Evolutionary conservation across 176 grass and related monocot genomes (phyloP), one percentile per base, ranked within the genome.

Genomic region (Typha latifolia): DNA sequence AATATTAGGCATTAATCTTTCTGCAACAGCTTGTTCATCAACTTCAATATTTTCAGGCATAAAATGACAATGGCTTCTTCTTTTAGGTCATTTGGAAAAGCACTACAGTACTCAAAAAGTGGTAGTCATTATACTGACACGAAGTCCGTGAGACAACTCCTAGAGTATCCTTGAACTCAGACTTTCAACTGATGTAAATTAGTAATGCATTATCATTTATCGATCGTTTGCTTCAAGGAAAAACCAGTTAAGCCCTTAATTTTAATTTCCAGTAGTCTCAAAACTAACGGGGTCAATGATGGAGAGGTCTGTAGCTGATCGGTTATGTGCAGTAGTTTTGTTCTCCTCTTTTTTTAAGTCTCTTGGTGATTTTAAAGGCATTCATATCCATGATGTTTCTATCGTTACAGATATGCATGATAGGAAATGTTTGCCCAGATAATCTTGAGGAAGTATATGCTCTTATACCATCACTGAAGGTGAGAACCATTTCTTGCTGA

Each of bases 391-490:
- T 74, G 53, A 56, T 29, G 5, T 70, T 18, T 16, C 15, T 43
- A 10, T 57, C 77, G 22, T 29, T 43, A 63, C 76, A 99, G 94
- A 85, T 93, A 82, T 87, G 86, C 79, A 74, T 99, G 94, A 85
- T 99, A 65, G 89, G 80, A 6, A 99, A 99, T 70, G 75, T 89
- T 74, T 83, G 86, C 14, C 83, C 89, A 3, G 89, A 99, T 61
- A 90, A 74, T 7, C n/a, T 83, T 9, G 86, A 99, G 61, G 94
- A 93, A 73, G 86, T 87, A 77, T 99, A 93, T 87, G 89, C 83
- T 32, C 76, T 99, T 63, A 74, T 93, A 71, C 94, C 94, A 43
- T 90, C 94, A 62, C 90, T 99, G 26, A 99, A 87, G 94, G 94
- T 90, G 12, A 85, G 75, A 22, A 65, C 69, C 32, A 71, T 81